These are phyloP conservation scores for Neocatenulostroma microsporum DNA, from an alignment of 2,329 filamentous ascomycete species.

Conservation along the genomic window DNA sequence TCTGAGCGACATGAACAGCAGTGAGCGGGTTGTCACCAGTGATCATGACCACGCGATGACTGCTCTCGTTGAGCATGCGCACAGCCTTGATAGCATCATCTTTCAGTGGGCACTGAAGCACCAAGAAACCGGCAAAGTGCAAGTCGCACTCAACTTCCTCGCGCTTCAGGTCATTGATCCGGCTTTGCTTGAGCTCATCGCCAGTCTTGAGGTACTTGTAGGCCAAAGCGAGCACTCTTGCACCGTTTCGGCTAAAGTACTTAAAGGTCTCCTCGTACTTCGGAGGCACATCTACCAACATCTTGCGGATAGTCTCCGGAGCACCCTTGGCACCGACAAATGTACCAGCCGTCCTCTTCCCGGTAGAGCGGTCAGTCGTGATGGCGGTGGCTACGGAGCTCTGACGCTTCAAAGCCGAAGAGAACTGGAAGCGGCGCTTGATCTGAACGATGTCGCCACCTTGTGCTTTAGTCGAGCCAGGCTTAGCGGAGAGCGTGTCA, in stretches of 20 bases:
- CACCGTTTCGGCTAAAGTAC: conserved; percentile 92
- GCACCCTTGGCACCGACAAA: conserved; percentile 96
- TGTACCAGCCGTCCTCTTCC: conserved; percentile 70
- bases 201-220: conserved; percentile 86
- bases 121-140: conserved; percentile 88
- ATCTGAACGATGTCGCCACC: conserved; percentile 76
- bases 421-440: conserved; percentile 96
- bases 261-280: conserved; percentile 98
- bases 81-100: conserved; percentile 91
- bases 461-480: conserved; percentile 30
- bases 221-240: conserved; percentile 83
- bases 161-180: conserved; percentile 88
- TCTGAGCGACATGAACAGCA: conserved; percentile 85
- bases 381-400: conserved; percentile 84
- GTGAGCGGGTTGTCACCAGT: conserved; percentile 97
- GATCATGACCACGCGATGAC: conserved; percentile 97
- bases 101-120: conserved; percentile 91
- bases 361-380: conserved; percentile 61
- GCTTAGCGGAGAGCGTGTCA: conserved; percentile 69
- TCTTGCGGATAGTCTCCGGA: conserved; percentile 91
- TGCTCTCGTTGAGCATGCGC: conserved; percentile 97
- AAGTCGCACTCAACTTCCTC: conserved; percentile 82
- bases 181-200: conserved; percentile 69
- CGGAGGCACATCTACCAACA: conserved; percentile 72
- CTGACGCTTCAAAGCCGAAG: conserved; percentile 89